These are phyloP conservation scores for Cryphonectria parasitica DNA, from an alignment of 2,329 filamentous ascomycete genomes.

Conservation along the genomic window DNA sequence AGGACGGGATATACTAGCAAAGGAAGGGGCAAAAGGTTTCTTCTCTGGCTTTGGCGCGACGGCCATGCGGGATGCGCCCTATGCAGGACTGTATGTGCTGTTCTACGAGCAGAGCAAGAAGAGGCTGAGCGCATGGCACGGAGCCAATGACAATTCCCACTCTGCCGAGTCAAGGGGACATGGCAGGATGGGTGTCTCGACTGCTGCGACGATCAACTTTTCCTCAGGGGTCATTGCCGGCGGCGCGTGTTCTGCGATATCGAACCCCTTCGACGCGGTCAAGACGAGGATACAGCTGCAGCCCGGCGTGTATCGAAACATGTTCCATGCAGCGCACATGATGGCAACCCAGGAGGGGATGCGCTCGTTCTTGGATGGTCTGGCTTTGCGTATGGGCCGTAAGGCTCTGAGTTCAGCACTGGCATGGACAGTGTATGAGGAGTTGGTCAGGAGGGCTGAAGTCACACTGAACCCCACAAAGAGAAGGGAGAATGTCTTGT, in stretches of 20 bases:
- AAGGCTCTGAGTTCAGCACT: conserved; percentile 94
- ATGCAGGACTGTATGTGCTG: conserved; percentile 91
- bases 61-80: conserved; percentile 91
- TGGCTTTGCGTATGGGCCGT: conserved; percentile 83
- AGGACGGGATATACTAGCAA: conserved; percentile 71
- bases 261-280: conserved; percentile 95
- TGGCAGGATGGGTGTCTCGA: conserved; percentile 40
- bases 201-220: conserved; percentile 79
- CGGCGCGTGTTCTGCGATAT: conserved; percentile 80
- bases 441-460: conserved; percentile 75
- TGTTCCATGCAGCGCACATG: conserved; percentile 72
- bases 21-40: conserved; percentile 79
- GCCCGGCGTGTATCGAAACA: conserved; percentile 80
- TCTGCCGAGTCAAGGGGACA: conserved; percentile 15
- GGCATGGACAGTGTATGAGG: conserved; percentile 97
- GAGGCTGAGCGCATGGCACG: conserved; percentile 50
- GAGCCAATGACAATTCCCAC: conserved; percentile 1
- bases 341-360: conserved; percentile 85
- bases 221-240: conserved; percentile 80
- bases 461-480: conserved; percentile 36
- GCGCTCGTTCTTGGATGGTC: conserved; percentile 80
- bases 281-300: conserved; percentile 95
- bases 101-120: conserved; percentile 88
- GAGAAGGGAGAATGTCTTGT: conserved; percentile 29
- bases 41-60: conserved; percentile 95